phyloP scores from a whole-genome alignment of 2,329 filamentous ascomycete genomes.

The Hypoxylon sp. region DNA sequence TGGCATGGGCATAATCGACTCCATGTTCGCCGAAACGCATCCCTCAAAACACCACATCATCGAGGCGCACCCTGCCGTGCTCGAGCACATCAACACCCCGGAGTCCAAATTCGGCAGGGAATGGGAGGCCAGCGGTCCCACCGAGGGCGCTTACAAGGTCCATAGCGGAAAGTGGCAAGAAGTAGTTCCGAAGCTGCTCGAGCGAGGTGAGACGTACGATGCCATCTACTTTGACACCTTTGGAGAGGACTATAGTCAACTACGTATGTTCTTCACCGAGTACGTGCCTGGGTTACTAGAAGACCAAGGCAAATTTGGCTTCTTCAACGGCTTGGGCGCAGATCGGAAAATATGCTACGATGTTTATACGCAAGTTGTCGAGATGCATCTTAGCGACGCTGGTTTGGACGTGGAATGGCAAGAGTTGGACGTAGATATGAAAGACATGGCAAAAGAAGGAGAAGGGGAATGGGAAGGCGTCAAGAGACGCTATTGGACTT shows the following conservation, averaged over 20 bases:
- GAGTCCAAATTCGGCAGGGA: constrained; percentile 64
- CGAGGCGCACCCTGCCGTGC: constrained; percentile 84
- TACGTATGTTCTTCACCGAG: constrained; percentile 89
- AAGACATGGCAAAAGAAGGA: constrained; percentile 72
- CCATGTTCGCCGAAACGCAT: constrained; percentile 75
- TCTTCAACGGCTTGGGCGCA: constrained; percentile 92
- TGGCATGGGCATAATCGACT: constrained; percentile 90
- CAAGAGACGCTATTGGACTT: constrained; percentile 87
- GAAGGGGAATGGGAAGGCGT: constrained; percentile 89
- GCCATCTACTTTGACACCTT: constrained; percentile 99
- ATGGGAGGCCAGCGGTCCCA: constrained; percentile 68
- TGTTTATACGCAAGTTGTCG: constrained; percentile 91
- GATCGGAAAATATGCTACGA: constrained; percentile 95
- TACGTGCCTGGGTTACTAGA: constrained; percentile 84
- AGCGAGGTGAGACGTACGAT: constrained; percentile 78
- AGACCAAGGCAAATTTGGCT: constrained; percentile 80
- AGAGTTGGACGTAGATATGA: constrained; percentile 78
- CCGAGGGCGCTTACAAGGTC: constrained; percentile 77
- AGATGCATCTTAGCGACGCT: constrained; percentile 90
- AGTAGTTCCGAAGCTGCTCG: constrained; percentile 75
- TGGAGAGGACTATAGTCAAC: constrained; percentile 89
- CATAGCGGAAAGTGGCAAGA: constrained; percentile 86
- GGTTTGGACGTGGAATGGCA: constrained; percentile 92
- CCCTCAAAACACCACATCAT: constrained; percentile 84
- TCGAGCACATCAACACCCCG: constrained; percentile 68